Conservation (phyloP, 2,329 filamentous ascomycete genomes). For the Nothomitra cinnamomea region DNA sequence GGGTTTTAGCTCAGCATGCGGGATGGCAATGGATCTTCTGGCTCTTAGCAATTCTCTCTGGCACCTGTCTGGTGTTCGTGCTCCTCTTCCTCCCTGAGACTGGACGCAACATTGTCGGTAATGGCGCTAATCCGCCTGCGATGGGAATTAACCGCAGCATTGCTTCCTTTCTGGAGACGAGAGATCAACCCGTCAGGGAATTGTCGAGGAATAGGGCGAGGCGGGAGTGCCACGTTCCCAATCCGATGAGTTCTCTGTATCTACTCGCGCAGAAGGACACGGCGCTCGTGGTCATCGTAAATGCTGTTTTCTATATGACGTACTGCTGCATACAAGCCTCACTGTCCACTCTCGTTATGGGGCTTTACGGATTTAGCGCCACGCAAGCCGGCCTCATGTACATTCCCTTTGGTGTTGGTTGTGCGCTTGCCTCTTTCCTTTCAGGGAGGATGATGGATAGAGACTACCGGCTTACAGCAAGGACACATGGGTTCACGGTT, state of each 20-base stretch:
- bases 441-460: constrained; percentile 21
- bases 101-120: neutral
- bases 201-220: neutral
- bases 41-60: constrained; percentile 16
- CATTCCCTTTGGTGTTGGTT: constrained; percentile 25
- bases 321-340: constrained; percentile 19
- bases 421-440: constrained; percentile 22
- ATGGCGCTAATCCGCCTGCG: neutral
- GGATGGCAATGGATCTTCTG: constrained; percentile 19
- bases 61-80: neutral
- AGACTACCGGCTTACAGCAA: constrained; percentile 24
- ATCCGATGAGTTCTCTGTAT: constrained; percentile 15
- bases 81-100: constrained; percentile 3
- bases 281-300: constrained; percentile 21
- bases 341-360: constrained; percentile 21
- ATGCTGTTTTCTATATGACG: constrained; percentile 24
- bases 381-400: constrained; percentile 26
- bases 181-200: neutral
- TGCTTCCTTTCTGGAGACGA: too few species aligned
- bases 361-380: constrained; percentile 23
- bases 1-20: constrained; percentile 13
- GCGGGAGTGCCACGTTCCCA: constrained; percentile 11
- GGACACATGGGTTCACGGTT: constrained; percentile 17
- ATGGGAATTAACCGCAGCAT: neutral
- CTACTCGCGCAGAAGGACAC: constrained; percentile 19